phyloP scores from a whole-genome alignment of 768 basidiomycete genomes.

The Amanita thiersii region DNA sequence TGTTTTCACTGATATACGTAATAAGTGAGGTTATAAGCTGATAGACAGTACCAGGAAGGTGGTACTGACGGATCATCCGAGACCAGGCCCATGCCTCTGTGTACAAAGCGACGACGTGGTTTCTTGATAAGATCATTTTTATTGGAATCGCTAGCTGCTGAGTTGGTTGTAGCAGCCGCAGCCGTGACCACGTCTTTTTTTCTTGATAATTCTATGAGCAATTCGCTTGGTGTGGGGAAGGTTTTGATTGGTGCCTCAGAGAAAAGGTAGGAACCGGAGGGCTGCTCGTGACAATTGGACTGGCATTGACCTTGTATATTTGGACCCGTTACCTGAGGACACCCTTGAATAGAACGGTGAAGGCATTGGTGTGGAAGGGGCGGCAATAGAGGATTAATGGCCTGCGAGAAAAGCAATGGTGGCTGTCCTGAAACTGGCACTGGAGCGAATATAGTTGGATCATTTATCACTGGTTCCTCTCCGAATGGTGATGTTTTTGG shows the following conservation, averaged over 20 bases:
- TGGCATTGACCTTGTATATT: no score
- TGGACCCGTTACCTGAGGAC: no score
- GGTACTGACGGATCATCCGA: constrained; percentile 54
- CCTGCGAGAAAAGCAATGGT: constrained; percentile 3
- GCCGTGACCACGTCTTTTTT: constrained; percentile 5
- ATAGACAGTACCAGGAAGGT: not conserved
- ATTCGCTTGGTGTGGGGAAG: constrained; percentile 61
- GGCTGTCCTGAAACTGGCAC: not conserved
- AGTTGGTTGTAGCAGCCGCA: not conserved
- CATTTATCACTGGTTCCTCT: not conserved
- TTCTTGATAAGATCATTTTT: constrained; percentile 9
- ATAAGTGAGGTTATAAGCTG: constrained; percentile 2
- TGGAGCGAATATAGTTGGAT: constrained; percentile 4
- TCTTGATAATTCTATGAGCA: constrained; percentile 38
- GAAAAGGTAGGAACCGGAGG: constrained; percentile 11
- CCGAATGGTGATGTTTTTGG: not conserved
- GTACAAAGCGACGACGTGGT: constrained; percentile 25
- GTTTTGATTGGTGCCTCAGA: constrained; percentile 18
- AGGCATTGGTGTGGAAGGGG: not conserved
- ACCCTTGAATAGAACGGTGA: no score
- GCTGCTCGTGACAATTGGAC: not conserved
- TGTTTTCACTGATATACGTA: constrained; percentile 41
- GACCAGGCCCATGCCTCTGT: constrained; percentile 45
- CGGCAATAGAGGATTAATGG: not conserved
- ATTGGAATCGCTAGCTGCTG: constrained; percentile 4